Evolutionary conservation across 83 land plant species (phyloP), one percentile per base, ranked within the genome.

Genomic region (Picea engelmannii): DNA sequence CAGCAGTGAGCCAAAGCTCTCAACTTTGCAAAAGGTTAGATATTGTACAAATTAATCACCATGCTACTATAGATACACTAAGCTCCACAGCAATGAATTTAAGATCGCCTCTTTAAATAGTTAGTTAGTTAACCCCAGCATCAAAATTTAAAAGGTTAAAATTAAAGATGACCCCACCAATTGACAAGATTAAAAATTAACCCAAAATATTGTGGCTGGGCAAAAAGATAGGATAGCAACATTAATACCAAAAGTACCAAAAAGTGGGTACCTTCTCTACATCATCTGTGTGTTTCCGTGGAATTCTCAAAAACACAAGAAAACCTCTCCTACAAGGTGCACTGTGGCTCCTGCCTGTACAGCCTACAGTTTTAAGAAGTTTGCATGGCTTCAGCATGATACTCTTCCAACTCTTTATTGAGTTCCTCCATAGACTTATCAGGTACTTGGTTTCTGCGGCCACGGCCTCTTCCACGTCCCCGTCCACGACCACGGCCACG

Each of bases 341-440:
- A 68, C 5, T 68, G 44, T 20, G 38, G 18, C 73, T 70, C n/a
- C 42, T 70, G 11, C 42, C 75, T 38, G 44, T 70, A 70, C n/a
- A 27, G 15, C n/a, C 55, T 20, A 47, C 77, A 65, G 3, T 17
- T 65, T 55, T 85, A 78, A 13, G 65, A 88, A 12, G 87, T 84
- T 78, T 91, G 87, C 94, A 89, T 93, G 59, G 94, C 93, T 80
- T 86, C 92, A 3, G 94, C 84, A 79, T 93, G 95, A 77, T 93
- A 93, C 23, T 70, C 87, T 31, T 93, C 95, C 52, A 93, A 84
- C 16, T 93, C 95, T 77, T 88, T 87, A 88, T 93, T 86, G 65
- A 93, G 86, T 3, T 93, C 87, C 76, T 87, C 89, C 2, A 87
- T 87, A 17, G 95, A 89, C 76, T 87, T 89, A 15, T 86, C 90